Conservation (phyloP, 805 yeast species). For the Yarrowia sp. region DNA sequence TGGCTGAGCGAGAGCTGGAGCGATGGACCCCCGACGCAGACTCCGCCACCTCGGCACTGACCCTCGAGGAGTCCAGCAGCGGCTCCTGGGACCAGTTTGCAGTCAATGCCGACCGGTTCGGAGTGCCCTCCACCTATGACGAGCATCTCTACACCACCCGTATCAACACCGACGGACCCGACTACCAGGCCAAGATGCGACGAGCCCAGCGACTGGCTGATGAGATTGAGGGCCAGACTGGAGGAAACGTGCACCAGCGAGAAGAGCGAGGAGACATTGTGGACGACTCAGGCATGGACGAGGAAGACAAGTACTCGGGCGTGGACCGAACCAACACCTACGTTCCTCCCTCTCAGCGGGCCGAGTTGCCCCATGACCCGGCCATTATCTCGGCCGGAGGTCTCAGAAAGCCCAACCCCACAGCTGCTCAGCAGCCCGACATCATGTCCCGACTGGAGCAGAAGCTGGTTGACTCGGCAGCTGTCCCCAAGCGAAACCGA, state of each 20-base stretch:
- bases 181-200: slow-evolving; percentile 66
- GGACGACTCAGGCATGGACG: slow-evolving; percentile 89
- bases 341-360: slow-evolving; percentile 25
- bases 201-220: slow-evolving; percentile 80
- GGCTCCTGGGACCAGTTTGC: slow-evolving; percentile 90
- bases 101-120: slow-evolving; percentile 87
- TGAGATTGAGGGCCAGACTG: slow-evolving; percentile 77
- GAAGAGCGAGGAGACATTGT: slow-evolving; percentile 84
- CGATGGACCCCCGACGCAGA: slow-evolving; percentile 81
- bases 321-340: slow-evolving; percentile 61
- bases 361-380: slow-evolving; percentile 57
- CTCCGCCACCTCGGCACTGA: slow-evolving; percentile 43
- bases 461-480: slow-evolving; percentile 35
- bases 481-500: slow-evolving; percentile 24
- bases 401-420: slow-evolving; percentile 1
- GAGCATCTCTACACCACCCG: slow-evolving; percentile 88
- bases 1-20: slow-evolving; percentile 75
- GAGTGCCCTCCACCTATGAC: slow-evolving; percentile 82
- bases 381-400: slow-evolving; percentile 59
- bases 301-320: slow-evolving; percentile 95
- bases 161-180: slow-evolving; percentile 72
- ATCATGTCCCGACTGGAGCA: slow-evolving; percentile 34
- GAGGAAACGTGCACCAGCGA: slow-evolving; percentile 80
- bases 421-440: slow-evolving; percentile 5
- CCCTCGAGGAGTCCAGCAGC: slow-evolving; percentile 50